These are phyloP conservation scores for Fusarium albidum DNA, from an alignment of 2,329 filamentous ascomycete genomes.

Conservation along the genomic window DNA sequence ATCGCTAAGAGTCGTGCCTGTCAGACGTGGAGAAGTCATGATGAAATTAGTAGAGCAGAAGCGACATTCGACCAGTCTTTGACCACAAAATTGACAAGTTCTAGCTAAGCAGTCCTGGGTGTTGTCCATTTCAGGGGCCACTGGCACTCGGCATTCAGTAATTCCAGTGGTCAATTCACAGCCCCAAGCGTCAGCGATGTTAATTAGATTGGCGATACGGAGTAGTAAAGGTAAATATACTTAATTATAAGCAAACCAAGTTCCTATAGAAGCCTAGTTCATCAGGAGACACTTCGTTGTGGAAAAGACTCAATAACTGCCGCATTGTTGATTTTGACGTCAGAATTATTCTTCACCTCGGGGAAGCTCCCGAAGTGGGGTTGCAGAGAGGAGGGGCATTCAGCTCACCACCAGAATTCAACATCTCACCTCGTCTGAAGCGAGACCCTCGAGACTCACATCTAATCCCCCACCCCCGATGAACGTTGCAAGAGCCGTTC, in stretches of 20 bases:
- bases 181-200: too few species aligned
- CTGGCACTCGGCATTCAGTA: too few species aligned
- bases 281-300: too few species aligned
- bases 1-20: not conserved
- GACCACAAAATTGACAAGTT: too few species aligned
- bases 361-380: slow-evolving; percentile 21
- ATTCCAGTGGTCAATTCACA: too few species aligned
- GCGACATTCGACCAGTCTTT: not conserved
- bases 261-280: too few species aligned
- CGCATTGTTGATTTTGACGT: slow-evolving; percentile 21
- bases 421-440: not conserved
- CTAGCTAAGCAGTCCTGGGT: too few species aligned
- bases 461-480: slow-evolving; percentile 30
- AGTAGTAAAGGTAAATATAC: too few species aligned
- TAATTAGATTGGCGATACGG: too few species aligned
- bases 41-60: not conserved
- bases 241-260: too few species aligned
- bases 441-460: slow-evolving; percentile 8
- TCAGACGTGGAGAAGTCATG: slow-evolving; percentile 10
- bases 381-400: slow-evolving; percentile 18
- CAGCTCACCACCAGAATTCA: slow-evolving; percentile 11
- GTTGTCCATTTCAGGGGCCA: too few species aligned
- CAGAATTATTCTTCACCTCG: slow-evolving; percentile 8
- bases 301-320: not conserved
- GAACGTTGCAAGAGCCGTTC: slow-evolving; percentile 37